Conservation (phyloP, 2,329 filamentous ascomycete species). For the Orbilia oligospora region DNA sequence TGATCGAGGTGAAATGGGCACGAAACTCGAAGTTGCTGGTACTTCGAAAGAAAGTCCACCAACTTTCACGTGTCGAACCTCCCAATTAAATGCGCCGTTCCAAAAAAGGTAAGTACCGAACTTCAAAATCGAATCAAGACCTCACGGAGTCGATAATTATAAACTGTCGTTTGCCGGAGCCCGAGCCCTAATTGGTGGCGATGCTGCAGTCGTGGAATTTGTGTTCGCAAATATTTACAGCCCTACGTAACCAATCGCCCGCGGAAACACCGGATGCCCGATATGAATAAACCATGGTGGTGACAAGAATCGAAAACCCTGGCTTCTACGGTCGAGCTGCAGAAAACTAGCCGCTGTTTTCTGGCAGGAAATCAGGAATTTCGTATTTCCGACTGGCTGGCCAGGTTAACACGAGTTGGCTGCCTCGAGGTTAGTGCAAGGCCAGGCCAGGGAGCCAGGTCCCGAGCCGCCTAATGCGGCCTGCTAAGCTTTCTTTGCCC, state of each 20-base stretch:
- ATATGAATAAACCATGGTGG: slow-evolving; percentile 20
- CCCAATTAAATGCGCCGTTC: not conserved
- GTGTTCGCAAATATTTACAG: slow-evolving; percentile 8
- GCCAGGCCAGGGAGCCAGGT: no score
- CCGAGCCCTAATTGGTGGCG: slow-evolving; percentile 10
- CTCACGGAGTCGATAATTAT: not conserved
- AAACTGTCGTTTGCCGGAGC: not conserved
- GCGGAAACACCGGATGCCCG: slow-evolving; percentile 31
- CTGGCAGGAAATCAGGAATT: slow-evolving; percentile 15
- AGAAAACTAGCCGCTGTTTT: slow-evolving; percentile 20
- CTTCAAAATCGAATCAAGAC: not conserved
- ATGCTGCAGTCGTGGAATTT: not conserved
- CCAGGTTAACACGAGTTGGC: not conserved
- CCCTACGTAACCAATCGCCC: slow-evolving; percentile 24
- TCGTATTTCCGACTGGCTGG: slow-evolving; percentile 25
- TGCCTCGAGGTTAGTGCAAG: slow-evolving; percentile 1
- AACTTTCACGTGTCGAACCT: slow-evolving; percentile 22
- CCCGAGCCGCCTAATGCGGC: slow-evolving; percentile 21
- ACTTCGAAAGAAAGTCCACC: slow-evolving; percentile 12
- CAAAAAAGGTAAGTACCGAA: not conserved
- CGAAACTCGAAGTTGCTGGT: slow-evolving; percentile 31
- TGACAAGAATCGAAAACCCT: slow-evolving; percentile 9
- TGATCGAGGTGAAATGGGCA: slow-evolving; percentile 45
- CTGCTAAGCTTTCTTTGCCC: slow-evolving; percentile 2
- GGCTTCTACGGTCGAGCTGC: slow-evolving; percentile 12